Evolutionary conservation across 2,329 filamentous ascomycete genomes (phyloP).

Genomic region (Fusarium clavum): DNA sequence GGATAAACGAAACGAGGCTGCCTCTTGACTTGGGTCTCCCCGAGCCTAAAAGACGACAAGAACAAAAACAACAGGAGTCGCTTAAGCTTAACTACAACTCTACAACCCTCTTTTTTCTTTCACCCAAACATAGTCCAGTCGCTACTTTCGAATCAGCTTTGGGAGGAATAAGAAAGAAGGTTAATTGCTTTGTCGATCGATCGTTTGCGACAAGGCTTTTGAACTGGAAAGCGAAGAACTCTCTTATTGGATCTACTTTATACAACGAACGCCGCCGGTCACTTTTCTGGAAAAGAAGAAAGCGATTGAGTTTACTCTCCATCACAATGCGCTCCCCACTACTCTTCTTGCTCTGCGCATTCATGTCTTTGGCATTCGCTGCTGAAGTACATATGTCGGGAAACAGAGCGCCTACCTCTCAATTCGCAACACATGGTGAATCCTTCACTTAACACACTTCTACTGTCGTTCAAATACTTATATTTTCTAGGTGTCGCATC

Average conservation of each 20-base stretch:
- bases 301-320: neutral
- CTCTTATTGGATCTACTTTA: slow-evolving; percentile 18
- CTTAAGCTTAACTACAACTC: slow-evolving; percentile 19
- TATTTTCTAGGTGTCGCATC: slow-evolving; percentile 75
- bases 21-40: neutral
- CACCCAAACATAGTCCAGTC: slow-evolving; percentile 6
- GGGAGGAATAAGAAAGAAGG: slow-evolving; percentile 6
- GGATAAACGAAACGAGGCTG: slow-evolving; percentile 19
- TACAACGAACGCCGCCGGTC: slow-evolving; percentile 2
- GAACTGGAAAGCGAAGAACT: neutral
- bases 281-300: neutral
- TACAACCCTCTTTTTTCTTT: slow-evolving; percentile 18
- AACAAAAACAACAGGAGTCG: slow-evolving; percentile 1
- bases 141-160: slow-evolving; percentile 21
- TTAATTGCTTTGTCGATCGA: slow-evolving; percentile 19
- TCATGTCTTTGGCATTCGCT: slow-evolving; percentile 24
- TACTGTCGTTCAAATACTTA: slow-evolving; percentile 15
- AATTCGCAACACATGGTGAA: slow-evolving; percentile 41
- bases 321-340: slow-evolving; percentile 36
- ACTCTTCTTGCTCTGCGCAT: slow-evolving; percentile 32
- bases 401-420: slow-evolving; percentile 38
- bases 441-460: neutral
- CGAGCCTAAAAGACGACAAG: slow-evolving; percentile 3
- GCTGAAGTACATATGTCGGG: slow-evolving; percentile 28
- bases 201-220: slow-evolving; percentile 14